A percentile compares a stretch with the other conserved stretches of the same genome.
Conservation (phyloP, 2,329 filamentous ascomycete genomes). For the Fusarium redolens region DNA sequence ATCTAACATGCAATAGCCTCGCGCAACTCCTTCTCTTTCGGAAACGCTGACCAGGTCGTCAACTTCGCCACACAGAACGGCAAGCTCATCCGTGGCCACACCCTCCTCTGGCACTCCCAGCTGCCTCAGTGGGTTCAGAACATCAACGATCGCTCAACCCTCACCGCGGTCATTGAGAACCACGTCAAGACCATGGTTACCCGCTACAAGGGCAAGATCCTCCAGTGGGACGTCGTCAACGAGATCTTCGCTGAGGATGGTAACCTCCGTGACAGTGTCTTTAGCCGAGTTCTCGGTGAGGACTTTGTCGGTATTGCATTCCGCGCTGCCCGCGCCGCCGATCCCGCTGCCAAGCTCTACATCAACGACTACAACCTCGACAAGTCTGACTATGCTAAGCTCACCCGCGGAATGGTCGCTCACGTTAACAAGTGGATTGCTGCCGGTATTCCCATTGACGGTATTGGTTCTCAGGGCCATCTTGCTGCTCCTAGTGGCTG, state of each 20-base stretch:
- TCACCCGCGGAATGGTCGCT: constrained; percentile 62
- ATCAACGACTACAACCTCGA: constrained; percentile 82
- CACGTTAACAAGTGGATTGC: constrained; percentile 73
- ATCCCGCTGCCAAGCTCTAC: constrained; percentile 76
- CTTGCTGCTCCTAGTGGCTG: constrained; percentile 53
- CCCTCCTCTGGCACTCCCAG: constrained; percentile 73
- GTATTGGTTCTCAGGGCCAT: constrained; percentile 69
- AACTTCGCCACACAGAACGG: constrained; percentile 67
- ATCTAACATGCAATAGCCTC: constrained; percentile 53
- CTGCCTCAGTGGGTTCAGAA: constrained; percentile 68
- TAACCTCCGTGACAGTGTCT: constrained; percentile 68
- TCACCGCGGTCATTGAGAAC: constrained; percentile 67
- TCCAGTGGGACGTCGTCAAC: constrained; percentile 67
- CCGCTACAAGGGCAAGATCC: constrained; percentile 72
- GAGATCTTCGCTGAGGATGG: constrained; percentile 74
- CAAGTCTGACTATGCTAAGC: constrained; percentile 68
- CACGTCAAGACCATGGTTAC: constrained; percentile 69
- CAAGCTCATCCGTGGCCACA: constrained; percentile 73
- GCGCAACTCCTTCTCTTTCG: constrained; percentile 65
- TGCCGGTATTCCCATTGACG: constrained; percentile 62
- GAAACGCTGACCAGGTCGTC: constrained; percentile 69
- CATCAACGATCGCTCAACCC: constrained; percentile 61
- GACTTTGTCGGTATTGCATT: constrained; percentile 78
- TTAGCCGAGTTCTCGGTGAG: constrained; percentile 75
- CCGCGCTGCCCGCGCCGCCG: constrained; percentile 72